Evolutionary conservation across 176 grass and related monocot species (phyloP).

Genomic region (Aegilops longissima): DNA sequence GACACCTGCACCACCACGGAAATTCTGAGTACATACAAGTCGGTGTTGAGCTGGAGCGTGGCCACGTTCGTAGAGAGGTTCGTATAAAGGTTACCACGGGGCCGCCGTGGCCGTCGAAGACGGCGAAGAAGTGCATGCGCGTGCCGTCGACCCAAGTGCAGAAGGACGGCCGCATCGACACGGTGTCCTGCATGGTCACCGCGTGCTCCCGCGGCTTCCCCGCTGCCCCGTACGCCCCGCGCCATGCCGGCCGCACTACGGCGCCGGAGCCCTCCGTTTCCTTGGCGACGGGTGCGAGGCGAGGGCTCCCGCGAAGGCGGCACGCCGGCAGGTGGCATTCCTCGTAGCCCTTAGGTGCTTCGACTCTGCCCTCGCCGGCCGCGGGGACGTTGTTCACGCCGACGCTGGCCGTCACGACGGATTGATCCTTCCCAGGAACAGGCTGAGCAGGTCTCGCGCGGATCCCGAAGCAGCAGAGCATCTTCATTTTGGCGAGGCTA

Average conservation of each 20-base stretch:
- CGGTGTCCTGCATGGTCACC: conserved; percentile 55
- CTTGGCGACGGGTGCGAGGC: too few species aligned
- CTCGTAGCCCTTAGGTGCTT: not conserved
- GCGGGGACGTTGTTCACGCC: not conserved
- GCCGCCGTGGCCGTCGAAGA: conserved; percentile 84
- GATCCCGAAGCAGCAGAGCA: not conserved
- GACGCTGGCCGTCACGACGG: conserved; percentile 34
- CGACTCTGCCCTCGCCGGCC: not conserved
- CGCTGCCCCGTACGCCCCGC: conserved; percentile 53
- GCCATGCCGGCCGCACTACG: not conserved
- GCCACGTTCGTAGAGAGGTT: not conserved
- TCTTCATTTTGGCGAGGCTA: not conserved
- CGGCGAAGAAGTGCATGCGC: conserved; percentile 74
- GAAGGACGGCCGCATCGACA: conserved; percentile 51
- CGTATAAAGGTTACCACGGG: conserved; percentile 36
- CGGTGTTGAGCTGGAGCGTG: too few species aligned
- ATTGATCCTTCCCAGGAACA: not conserved
- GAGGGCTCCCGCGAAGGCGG: too few species aligned
- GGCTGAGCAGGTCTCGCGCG: not conserved
- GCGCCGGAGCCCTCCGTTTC: not conserved
- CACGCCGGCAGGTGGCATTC: too few species aligned
- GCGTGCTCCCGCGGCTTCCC: conserved; percentile 40
- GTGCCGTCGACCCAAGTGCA: conserved; percentile 43
- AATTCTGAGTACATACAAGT: too few species aligned
- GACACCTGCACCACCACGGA: conserved; percentile 50